Percentiles rank a stretch among this genome's conserved stretches.
Evolutionary conservation across 169 alveolate genomes (phyloP).

Genomic region (Eimeria sp.): DNA sequence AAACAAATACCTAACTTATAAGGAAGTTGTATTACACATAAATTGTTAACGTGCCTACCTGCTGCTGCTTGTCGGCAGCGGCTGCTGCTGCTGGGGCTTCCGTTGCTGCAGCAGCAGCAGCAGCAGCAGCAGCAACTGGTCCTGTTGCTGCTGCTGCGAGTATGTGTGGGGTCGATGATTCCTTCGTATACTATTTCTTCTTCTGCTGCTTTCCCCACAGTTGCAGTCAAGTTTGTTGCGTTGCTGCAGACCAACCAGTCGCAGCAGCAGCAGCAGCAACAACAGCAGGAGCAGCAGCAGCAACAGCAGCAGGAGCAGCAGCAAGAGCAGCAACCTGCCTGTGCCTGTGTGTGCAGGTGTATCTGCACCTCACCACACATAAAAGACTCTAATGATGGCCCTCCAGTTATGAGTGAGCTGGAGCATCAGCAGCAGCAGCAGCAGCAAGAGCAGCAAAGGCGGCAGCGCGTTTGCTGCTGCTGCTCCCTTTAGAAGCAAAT

Average conservation of each 20-base stretch:
- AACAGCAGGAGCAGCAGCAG: background rate
- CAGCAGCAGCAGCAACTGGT: background rate
- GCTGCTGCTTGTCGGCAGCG: conserved; percentile 21
- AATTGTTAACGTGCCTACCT: background rate
- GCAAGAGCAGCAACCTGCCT: background rate
- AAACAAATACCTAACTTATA: background rate
- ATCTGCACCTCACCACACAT: too few species aligned
- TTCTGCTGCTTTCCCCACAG: background rate
- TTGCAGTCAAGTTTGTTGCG: background rate
- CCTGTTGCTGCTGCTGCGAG: background rate
- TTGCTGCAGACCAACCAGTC: background rate
- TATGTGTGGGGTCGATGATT: background rate
- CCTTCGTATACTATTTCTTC: background rate
- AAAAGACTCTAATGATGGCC: too few species aligned
- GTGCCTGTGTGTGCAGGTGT: background rate
- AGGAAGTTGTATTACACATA: background rate
- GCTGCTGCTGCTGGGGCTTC: conserved; percentile 46
- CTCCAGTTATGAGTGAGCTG: background rate
- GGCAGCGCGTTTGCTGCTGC: background rate
- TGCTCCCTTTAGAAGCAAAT: background rate
- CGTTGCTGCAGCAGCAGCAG: conserved; percentile 5
- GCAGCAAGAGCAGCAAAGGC: background rate
- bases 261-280: background rate
- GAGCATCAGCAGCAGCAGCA: background rate
- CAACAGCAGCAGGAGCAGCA: background rate